These are phyloP conservation scores for Teratosphaeria gauchensis DNA, from an alignment of 2,329 filamentous ascomycete genomes.

Conservation along the genomic window DNA sequence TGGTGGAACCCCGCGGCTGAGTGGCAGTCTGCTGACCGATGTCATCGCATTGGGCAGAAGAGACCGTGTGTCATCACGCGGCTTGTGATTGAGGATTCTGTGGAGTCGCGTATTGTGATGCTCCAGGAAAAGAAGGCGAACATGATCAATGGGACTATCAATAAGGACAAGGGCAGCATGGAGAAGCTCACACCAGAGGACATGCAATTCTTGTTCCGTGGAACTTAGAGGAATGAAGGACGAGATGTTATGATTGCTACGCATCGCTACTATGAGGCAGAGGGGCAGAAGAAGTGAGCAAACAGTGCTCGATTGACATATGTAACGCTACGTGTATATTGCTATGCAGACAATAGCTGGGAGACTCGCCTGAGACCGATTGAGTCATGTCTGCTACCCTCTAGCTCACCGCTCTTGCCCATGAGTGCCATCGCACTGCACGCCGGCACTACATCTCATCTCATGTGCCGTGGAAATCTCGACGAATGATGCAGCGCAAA, in stretches of 20 bases:
- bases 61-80: slow-evolving; percentile 90
- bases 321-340: neutral
- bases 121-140: slow-evolving; percentile 98
- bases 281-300: neutral
- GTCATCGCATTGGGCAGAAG: slow-evolving; percentile 87
- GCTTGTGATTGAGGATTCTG: slow-evolving; percentile 91
- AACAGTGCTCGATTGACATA: neutral
- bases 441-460: too few relatives aligned
- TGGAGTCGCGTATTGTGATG: slow-evolving; percentile 89
- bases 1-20: slow-evolving; percentile 62
- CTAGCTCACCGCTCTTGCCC: too few relatives aligned
- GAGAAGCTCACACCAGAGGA: slow-evolving; percentile 85
- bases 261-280: neutral
- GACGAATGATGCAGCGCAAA: neutral
- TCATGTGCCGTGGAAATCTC: too few relatives aligned
- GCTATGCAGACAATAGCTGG: neutral
- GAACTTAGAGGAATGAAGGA: slow-evolving; percentile 35
- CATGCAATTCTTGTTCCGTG: slow-evolving; percentile 92
- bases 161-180: slow-evolving; percentile 82
- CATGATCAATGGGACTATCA: slow-evolving; percentile 96
- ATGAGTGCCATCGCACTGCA: too few relatives aligned
- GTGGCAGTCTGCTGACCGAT: slow-evolving; percentile 86
- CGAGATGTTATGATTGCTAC: neutral
- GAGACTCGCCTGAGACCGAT: neutral
- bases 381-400: neutral